These are phyloP conservation scores for Fusarium napiforme DNA, from an alignment of 2,329 filamentous ascomycete genomes.

Conservation along the genomic window DNA sequence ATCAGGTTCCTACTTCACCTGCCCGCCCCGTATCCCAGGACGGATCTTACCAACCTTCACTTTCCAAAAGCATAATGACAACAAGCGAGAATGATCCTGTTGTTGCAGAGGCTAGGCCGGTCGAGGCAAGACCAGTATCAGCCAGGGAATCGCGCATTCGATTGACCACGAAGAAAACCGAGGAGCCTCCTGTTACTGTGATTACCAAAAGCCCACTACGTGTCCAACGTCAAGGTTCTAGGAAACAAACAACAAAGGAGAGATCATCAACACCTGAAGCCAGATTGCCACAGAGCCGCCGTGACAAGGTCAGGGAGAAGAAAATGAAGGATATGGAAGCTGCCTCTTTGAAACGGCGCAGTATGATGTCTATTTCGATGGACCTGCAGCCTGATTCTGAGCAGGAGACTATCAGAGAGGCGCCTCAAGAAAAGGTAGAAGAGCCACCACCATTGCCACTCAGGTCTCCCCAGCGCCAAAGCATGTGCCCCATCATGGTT, in stretches of 20 bases:
- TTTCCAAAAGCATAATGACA: constrained; percentile 38
- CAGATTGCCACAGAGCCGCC: constrained; percentile 47
- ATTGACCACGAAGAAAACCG: constrained; percentile 13
- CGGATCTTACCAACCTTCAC: constrained; percentile 18
- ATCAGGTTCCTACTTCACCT: constrained; percentile 9
- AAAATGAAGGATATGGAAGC: constrained; percentile 56
- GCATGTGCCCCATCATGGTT: constrained; percentile 54
- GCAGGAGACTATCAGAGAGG: background rate
- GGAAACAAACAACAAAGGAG: background rate
- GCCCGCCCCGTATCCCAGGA: constrained; percentile 16
- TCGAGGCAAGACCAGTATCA: constrained; percentile 19
- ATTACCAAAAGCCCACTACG: constrained; percentile 40
- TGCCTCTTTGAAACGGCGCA: constrained; percentile 40
- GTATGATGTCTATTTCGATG: constrained; percentile 7
- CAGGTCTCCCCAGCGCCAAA: constrained; percentile 34
- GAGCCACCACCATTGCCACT: constrained; percentile 28
- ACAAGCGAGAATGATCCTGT: constrained; percentile 32
- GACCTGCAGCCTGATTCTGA: constrained; percentile 1
- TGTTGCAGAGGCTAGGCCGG: constrained; percentile 19
- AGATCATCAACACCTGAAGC: constrained; percentile 25
- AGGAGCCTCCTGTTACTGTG: constrained; percentile 30
- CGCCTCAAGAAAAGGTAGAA: background rate
- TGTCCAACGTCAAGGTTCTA: background rate
- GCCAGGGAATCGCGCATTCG: constrained; percentile 25
- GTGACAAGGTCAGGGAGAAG: constrained; percentile 53